Base-by-base conservation (phyloP, 805 yeast species). In the Pichia occidentalis region DNA sequence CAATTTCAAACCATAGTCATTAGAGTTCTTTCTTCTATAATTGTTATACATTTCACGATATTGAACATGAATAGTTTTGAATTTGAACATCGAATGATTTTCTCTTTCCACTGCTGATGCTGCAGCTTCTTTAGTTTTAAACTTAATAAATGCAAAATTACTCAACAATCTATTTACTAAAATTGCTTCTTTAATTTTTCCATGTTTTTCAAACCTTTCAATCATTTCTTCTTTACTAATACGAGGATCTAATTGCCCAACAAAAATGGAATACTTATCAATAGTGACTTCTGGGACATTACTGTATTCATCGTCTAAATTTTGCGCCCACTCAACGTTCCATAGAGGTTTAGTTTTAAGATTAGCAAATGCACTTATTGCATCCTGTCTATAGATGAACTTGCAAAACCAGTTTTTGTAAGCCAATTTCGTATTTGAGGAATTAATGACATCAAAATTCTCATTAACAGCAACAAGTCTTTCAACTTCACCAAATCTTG, bases 91-190 rank as follows among this genome's bases (percentile, higher is more conserved):
- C 3, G 94, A 70, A 59, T 85, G 95, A 54, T 87, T 85, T 53
- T 84, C 92, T 44, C 78, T 69, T 57, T 85, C 94, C 37, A 86
- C 85, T 1, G 95, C 95, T 33, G 84, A 70, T 5, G 92, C 94
- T 7, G 95, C 95, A 17, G 92, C 75, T 17, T 71, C 69, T 49
- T 80, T 87, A 9, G 70, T 65, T 24, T 65, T 67, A 52, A 65
- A 86, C 41, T 73, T 73, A 43, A 86, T 73, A 51, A 86, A 85
- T 1, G 94, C 95, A 67, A 83, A 85, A 22, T 72, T 66, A 34
- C 64, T 65, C 34, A 65, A 61, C 4, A 65, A 73, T 48, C 72
- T 73, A 27, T 70, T 57, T 25, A 82, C 71, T 29, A 81, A 65
- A 32, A 77, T 68, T 16, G 73, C 64, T 32, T 73, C 77, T 12